Base-by-base conservation (phyloP, 2,329 filamentous ascomycete species). In the Aureobasidium sp. region DNA sequence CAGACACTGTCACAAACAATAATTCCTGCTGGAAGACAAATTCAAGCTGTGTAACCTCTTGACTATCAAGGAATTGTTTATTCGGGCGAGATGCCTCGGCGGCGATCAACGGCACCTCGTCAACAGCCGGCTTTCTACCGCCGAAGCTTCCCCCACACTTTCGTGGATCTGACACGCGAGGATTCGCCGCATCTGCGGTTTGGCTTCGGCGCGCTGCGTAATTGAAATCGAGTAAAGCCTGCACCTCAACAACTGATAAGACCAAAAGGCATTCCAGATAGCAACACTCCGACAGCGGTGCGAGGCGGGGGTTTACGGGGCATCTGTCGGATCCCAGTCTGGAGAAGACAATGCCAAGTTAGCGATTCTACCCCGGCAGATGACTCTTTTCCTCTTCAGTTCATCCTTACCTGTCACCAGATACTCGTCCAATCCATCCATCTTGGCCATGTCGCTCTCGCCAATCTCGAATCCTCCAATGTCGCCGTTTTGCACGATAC, bases 381-480 rank as follows among this genome's bases (percentile, higher is more conserved):
- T 49, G 16, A 11, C 25, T 29, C 25, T 45, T 45, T 25, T 41
- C 27, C 8, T 34, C 41, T 47, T 21, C 32, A 47, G 16, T 52
- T 37, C 27, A 44, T 45, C n/a, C 57, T 60, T 60, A 75, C 88
- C 86, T 2, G 87, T 91, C 1, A 91, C 86, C 30, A 91, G 77
- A 68, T 84, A 81, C 74, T 92, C 88, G 71, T 91, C 87, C 55
- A 90, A 74, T 0, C 68, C 78, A 69, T 89, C 85, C 79, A 91
- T 75, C 5, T 57, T 73, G 66, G 78, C 71, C 79, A 91, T 81
- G 69, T 90, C 86, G n/a, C 72, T 77, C n/a, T 79, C 76, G 0
- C 79, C 79, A 57, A 91, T 86, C 59, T 81, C 78, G 65, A 89
- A 86, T 0, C 76, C 75, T 2, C 79, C 81, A 13, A 91, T 78